Percentiles rank a stretch among this genome's conserved stretches.
phyloP scores from a whole-genome alignment of 169 alveolate species.

The Plasmodium billcollinsi region DNA sequence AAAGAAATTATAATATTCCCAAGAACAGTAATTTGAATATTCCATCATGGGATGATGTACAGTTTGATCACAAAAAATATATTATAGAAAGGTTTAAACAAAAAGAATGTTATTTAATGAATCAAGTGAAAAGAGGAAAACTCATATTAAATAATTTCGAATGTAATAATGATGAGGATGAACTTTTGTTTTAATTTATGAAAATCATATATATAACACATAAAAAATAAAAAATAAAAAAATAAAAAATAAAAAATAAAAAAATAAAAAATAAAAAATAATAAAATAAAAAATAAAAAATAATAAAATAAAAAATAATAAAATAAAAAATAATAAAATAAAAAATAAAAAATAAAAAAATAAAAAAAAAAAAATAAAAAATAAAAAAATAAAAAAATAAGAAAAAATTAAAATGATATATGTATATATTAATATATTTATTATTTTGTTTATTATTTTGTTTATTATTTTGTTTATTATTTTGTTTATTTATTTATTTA shows the following conservation, averaged over 20 bases:
- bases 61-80: slow-evolving; percentile 57
- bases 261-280: not conserved
- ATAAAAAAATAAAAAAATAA: not conserved
- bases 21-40: slow-evolving; percentile 4
- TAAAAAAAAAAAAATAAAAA: not conserved
- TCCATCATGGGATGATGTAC: slow-evolving; percentile 71
- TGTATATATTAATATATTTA: no score
- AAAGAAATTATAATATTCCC: not conserved
- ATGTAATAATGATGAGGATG: slow-evolving; percentile 57
- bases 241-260: no score
- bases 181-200: slow-evolving; percentile 30
- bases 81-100: slow-evolving; percentile 56
- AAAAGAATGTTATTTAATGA: slow-evolving; percentile 44
- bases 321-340: no score
- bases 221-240: not conserved
- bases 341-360: not conserved
- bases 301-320: no score
- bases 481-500: no score
- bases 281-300: no score
- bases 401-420: not conserved
- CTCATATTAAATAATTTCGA: slow-evolving; percentile 57
- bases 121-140: slow-evolving; percentile 71
- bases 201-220: not conserved
- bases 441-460: no score
- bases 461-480: no score